Base-by-base conservation (phyloP, 495 filamentous ascomycete genomes). In the Rostrohypoxylon terebratum region DNA sequence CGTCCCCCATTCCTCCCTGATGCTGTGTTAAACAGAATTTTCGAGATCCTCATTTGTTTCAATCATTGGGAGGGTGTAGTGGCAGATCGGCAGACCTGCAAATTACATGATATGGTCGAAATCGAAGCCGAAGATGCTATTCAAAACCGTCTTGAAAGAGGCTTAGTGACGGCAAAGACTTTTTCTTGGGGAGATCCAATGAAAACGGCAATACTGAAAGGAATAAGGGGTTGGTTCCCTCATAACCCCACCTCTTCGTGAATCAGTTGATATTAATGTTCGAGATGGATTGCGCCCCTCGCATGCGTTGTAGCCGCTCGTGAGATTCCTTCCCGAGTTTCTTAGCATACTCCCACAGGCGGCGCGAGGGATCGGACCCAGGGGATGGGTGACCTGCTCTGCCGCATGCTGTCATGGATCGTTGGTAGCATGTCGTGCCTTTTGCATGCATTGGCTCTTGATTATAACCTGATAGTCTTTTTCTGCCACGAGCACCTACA, bases 1-100 rank as follows among this genome's bases (percentile, higher is more conserved):
- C 40, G 57, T 61, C 57, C 51, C 51, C 65, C 59, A 28, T 53
- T 66, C 40, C 44, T 64, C 18, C 20, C 4, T 10, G 18, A 18
- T 21, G 40, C 18, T 36, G 48, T 68, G 28, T 8, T 57, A 38
- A 21, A 25, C 55, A 18, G 25, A 47, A 16, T 10, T 51, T 16
- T 48, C 40, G 8, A 47, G 33, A 28, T 60, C 13, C 7, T 45
- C 42, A 18, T 45, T 45, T 6, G 16, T 7, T 45, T 45, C 16
- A n/a, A 45, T 45, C 5, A 16, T 18, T 6, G 18, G 14, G 11
- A 44, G 18, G 13, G 54, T 34, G 2, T 23, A 1, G 13, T 18
- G 34, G 55, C n/a, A 28, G 28, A 28, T 28, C 28, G 28, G 28
- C 2, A 28, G 10, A 10, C 18, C 4, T 5, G 18, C 25, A 10